Evolutionary conservation across 2,329 filamentous ascomycete genomes (phyloP), one percentile per base, ranked within the genome.

Genomic region (Diaporthe citri): DNA sequence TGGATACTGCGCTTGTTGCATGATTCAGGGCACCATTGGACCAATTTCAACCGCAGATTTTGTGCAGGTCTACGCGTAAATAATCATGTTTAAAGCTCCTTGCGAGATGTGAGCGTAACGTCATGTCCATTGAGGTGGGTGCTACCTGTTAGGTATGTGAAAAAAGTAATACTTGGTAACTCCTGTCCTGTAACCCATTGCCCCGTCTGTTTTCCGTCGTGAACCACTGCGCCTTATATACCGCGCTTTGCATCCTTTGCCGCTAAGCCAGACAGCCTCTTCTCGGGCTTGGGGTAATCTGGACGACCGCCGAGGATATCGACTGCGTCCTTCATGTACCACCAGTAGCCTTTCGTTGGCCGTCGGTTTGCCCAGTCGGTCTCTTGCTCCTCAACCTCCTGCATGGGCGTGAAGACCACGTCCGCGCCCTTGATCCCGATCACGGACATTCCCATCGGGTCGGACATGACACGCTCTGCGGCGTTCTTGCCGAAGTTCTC

Each of bases 341-440:
- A 87, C 97, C 97, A 99, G 87, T 95, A 96, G 79, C 97, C 94
- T 72, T 91, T 86, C 85, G 92, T 94, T 62, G 97, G 96, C 69
- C 97, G 89, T 69, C 97, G 89, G 83, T 97, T 95, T 78, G 92
- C 91, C 97, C 97, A 99, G 86, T 99, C 96, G 5, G 97, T 98
- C 80, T 96, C 94, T 34, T 91, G 90, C 78, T 91, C 90, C 86
- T 98, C 97, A 12, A 98, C 89, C 57, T 91, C 89, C 80, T 92
- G 90, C 90, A 98, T 94, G 0, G 93, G 88, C 12, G 91, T 93
- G 83, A 98, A 97, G n/a, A 96, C 91, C 13, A 99, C 94, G 80
- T 93, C 92, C 1, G 95, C 95, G 31, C 96, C 96, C 85, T 95
- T 93, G 82, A 99, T 96, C 36, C 97, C 97, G 80, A 99, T 98